These are phyloP conservation scores for Panellus pusillus DNA, from an alignment of 768 basidiomycete species.

Conservation along the genomic window DNA sequence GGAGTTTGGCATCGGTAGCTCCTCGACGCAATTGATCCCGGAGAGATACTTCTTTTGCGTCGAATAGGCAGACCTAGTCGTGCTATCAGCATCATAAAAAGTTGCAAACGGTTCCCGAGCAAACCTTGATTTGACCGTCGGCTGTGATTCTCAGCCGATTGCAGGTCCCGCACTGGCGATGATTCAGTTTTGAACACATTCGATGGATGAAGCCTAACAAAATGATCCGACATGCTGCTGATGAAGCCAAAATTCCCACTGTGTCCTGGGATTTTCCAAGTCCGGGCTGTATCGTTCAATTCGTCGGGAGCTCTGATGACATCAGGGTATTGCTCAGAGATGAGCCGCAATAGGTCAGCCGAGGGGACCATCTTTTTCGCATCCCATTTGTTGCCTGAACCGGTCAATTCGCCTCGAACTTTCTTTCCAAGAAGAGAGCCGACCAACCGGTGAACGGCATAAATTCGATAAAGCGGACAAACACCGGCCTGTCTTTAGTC, in stretches of 20 bases:
- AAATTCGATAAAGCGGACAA: slow-evolving; percentile 88
- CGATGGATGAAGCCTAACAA: slow-evolving; percentile 30
- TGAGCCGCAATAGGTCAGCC: slow-evolving; percentile 53
- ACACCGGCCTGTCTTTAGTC: slow-evolving; percentile 61
- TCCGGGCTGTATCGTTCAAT: slow-evolving; percentile 78
- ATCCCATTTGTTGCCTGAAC: slow-evolving; percentile 82
- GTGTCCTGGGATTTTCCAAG: slow-evolving; percentile 73
- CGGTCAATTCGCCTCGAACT: slow-evolving; percentile 4
- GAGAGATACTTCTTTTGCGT: slow-evolving; percentile 80
- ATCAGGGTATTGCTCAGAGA: slow-evolving; percentile 47
- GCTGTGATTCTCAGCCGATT: slow-evolving; percentile 85
- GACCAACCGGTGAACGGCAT: slow-evolving; percentile 86
- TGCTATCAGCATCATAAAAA: slow-evolving; percentile 1
- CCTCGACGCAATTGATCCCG: slow-evolving; percentile 71
- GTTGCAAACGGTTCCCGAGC: slow-evolving; percentile 1
- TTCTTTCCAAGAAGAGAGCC: background rate
- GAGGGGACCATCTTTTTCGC: slow-evolving; percentile 81
- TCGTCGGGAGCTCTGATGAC: slow-evolving; percentile 64
- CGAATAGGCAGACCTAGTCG: slow-evolving; percentile 83
- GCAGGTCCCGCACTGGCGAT: slow-evolving; percentile 62
- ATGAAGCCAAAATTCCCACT: slow-evolving; percentile 81
- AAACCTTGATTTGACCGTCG: slow-evolving; percentile 86
- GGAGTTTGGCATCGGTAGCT: slow-evolving; percentile 61
- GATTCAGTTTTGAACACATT: background rate
- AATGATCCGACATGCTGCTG: slow-evolving; percentile 92